A percentile compares a stretch with the other conserved stretches of the same genome.
These are phyloP conservation scores for Murraya paniculata DNA, from an alignment of 345 rosid genomes.

Conservation along the genomic window DNA sequence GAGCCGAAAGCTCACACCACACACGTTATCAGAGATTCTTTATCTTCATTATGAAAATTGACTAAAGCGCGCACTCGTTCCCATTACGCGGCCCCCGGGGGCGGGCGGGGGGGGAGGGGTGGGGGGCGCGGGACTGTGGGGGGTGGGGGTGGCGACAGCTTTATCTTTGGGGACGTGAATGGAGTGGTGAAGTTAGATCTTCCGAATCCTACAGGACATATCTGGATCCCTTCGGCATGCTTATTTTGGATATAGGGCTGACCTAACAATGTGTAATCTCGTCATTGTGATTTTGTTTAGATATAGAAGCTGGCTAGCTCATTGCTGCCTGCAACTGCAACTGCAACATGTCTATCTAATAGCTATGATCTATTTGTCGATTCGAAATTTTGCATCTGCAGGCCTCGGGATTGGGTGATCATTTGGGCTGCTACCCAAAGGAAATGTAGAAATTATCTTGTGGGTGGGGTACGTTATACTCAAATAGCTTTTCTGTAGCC, in stretches of 20 bases:
- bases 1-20: not conserved
- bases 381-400: not conserved
- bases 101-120: too few relatives aligned
- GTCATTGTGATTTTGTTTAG: not conserved
- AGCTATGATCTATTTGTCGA: too few relatives aligned
- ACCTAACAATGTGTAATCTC: not conserved
- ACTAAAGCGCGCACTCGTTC: slow-evolving; percentile 11
- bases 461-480: too few relatives aligned
- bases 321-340: too few relatives aligned
- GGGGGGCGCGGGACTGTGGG: too few relatives aligned
- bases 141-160: too few relatives aligned
- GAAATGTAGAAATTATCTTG: not conserved
- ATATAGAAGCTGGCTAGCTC: not conserved
- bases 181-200: slow-evolving; percentile 10
- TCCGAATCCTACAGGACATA: not conserved
- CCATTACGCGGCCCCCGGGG: too few relatives aligned
- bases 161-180: not conserved
- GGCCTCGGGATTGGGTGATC: not conserved
- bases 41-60: slow-evolving; percentile 20
- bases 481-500: not conserved
- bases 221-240: not conserved
- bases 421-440: not conserved
- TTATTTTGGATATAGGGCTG: not conserved
- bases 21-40: slow-evolving; percentile 31
- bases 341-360: too few relatives aligned